These are phyloP conservation scores for Aspergillus amoenus DNA, from an alignment of 2,329 filamentous ascomycete species.

Conservation along the genomic window DNA sequence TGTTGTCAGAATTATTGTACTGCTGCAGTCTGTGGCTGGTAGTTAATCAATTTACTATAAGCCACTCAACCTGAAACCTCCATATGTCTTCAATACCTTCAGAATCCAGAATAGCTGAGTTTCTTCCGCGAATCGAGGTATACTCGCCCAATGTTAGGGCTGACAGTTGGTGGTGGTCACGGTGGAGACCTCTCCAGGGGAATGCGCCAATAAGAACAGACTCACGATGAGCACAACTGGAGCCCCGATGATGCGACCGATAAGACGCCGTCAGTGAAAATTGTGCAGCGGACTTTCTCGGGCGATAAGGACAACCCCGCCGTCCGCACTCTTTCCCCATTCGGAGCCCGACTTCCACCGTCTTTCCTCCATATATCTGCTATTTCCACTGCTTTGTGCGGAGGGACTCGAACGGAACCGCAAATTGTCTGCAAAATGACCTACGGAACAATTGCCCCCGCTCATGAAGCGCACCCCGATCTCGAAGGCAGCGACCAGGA, in stretches of 20 bases:
- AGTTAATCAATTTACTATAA: too few relatives aligned
- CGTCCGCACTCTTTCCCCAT: not conserved
- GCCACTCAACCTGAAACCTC: too few relatives aligned
- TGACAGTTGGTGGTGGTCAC: too few relatives aligned
- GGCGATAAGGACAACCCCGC: constrained; percentile 7
- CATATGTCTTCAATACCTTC: too few relatives aligned
- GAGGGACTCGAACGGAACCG: too few relatives aligned
- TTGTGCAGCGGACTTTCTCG: not conserved
- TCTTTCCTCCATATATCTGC: not conserved
- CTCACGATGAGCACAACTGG: not conserved
- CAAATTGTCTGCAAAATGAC: not conserved
- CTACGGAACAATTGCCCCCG: not conserved
- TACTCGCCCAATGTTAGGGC: too few relatives aligned
- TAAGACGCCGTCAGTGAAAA: not conserved
- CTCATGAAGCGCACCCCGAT: not conserved
- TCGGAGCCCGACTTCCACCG: constrained; percentile 3
- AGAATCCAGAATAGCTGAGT: too few relatives aligned
- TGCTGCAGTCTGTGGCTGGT: too few relatives aligned
- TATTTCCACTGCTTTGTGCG: not conserved
- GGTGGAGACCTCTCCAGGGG: not conserved
- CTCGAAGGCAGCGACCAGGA: not conserved
- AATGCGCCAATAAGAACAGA: not conserved
- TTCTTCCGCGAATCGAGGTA: too few relatives aligned
- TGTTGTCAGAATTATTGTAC: too few relatives aligned
- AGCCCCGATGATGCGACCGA: constrained; percentile 2